Evolutionary conservation across 1,139 yeast genomes (phyloP).

Genomic region (Candida sanyaensis): DNA sequence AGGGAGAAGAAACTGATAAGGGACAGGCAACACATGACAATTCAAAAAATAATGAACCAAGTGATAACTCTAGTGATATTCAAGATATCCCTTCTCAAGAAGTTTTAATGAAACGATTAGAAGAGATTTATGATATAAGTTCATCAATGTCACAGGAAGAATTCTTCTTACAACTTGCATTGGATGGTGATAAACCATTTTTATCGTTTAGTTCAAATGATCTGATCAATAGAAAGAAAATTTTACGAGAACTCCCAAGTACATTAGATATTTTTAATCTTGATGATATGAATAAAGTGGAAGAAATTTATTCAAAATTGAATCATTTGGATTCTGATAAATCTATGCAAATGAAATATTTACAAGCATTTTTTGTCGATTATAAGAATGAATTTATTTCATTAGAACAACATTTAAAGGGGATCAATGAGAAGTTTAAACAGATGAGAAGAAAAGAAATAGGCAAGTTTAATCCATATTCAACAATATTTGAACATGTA

Average conservation of each 20-base stretch:
- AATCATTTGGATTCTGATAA: slow-evolving; percentile 39
- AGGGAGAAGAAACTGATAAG: slow-evolving; percentile 8
- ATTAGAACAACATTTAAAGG: slow-evolving; percentile 38
- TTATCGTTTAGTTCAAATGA: slow-evolving; percentile 37
- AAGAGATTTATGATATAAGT: slow-evolving; percentile 28
- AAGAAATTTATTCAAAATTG: slow-evolving; percentile 33
- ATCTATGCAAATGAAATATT: slow-evolving; percentile 41
- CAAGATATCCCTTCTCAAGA: background rate
- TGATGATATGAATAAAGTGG: slow-evolving; percentile 29
- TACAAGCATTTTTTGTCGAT: slow-evolving; percentile 31
- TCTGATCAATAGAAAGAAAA: slow-evolving; percentile 35
- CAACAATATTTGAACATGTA: slow-evolving; percentile 2
- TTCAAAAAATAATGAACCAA: slow-evolving; percentile 1
- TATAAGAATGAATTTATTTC: slow-evolving; percentile 35
- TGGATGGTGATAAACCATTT: slow-evolving; percentile 40
- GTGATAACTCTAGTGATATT: background rate
- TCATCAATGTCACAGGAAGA: slow-evolving; percentile 44
- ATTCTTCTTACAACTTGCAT: slow-evolving; percentile 35
- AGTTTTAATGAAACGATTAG: slow-evolving; percentile 5
- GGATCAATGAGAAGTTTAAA: slow-evolving; percentile 38
- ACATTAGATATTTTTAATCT: slow-evolving; percentile 36
- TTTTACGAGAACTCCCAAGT: slow-evolving; percentile 39
- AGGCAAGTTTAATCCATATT: slow-evolving; percentile 20
- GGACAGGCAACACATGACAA: slow-evolving; percentile 3
- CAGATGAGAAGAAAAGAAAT: slow-evolving; percentile 35